Evolutionary conservation across 1,139 yeast species (phyloP).

Genomic region (Kluyveromyces marxianus): DNA sequence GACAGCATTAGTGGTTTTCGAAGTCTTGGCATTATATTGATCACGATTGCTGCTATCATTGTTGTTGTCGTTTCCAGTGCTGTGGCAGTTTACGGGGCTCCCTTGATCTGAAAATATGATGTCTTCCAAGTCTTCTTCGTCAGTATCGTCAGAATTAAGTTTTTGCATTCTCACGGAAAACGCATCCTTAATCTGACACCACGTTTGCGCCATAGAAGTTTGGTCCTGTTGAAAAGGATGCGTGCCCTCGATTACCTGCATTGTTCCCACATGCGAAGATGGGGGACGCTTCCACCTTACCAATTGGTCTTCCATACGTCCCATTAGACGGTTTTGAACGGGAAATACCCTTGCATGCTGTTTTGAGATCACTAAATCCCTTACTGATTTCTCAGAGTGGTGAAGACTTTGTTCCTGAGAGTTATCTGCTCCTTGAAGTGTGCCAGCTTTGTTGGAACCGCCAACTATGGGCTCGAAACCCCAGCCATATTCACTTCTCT

Average conservation of each 20-base stretch:
- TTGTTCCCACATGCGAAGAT: conserved; percentile 32
- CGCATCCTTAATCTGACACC: conserved; percentile 3
- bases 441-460: not conserved
- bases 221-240: conserved; percentile 22
- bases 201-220: conserved; percentile 1
- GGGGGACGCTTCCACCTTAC: conserved; percentile 46
- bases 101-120: not conserved
- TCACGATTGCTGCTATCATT: too few relatives aligned
- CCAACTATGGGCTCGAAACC: not conserved
- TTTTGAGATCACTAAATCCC: conserved; percentile 27
- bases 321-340: conserved; percentile 32
- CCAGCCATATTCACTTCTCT: not conserved
- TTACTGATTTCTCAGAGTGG: conserved; percentile 11
- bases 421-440: not conserved
- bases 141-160: not conserved
- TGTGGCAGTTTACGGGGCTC: too few relatives aligned
- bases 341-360: conserved; percentile 27
- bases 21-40: not conserved
- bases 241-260: conserved; percentile 20
- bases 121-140: conserved; percentile 1
- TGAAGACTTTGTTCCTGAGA: not conserved
- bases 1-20: conserved; percentile 1
- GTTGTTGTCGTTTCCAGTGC: too few relatives aligned
- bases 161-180: not conserved
- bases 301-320: conserved; percentile 45